Evolutionary conservation across 495 filamentous ascomycete genomes (phyloP), one percentile per base, ranked within the genome.

Genomic region (Aspergillus indologenus): DNA sequence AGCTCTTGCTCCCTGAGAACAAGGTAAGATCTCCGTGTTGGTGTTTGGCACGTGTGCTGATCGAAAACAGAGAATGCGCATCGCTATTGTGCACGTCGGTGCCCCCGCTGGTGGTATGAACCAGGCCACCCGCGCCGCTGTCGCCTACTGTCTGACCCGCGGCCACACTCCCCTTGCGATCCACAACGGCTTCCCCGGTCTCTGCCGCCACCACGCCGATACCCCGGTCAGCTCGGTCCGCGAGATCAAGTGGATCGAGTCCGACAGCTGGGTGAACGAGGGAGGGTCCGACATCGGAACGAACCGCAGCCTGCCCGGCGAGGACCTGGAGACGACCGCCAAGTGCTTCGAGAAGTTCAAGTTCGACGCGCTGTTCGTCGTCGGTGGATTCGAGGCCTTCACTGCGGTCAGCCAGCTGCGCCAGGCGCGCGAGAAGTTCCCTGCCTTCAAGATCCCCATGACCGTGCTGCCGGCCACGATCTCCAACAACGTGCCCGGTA

Each of bases 21-120:
- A 89, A 96, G 80, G 90, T 90, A 75, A 82, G 67, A 24, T 5
- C 4, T 42, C 11, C 19, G 1, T 4, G 14, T 7, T 22, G 2
- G 19, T 45, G 1, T 45, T 12, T 26, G 5, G 22, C 19, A 11
- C 5, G 7, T 19, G 12, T 17, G 22, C 64, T 71, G 56, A 68
- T 52, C n/a, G 31, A 18, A 8, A 22, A 45, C 54, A 95, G 90
- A 86, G 86, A 64, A 92, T 97, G 91, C 86, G 85, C 42, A 90
- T 99, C 65, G 94, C 88, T 7, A 93, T 98, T 61, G 88, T 99
- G 68, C 96, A 99, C 66, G 91, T 98, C 57, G 95, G 95, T 62
- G 95, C 95, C 24, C 95, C 95, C 6, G 95, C 95, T n/a, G 95
- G 94, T 66, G 95, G 95, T 69, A 97, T 99, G 87, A 99, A 99